Percentiles rank a stretch among this genome's conserved stretches.
phyloP scores from a whole-genome alignment of 2,329 filamentous ascomycete species.

The Aphanoascus verrucosus region DNA sequence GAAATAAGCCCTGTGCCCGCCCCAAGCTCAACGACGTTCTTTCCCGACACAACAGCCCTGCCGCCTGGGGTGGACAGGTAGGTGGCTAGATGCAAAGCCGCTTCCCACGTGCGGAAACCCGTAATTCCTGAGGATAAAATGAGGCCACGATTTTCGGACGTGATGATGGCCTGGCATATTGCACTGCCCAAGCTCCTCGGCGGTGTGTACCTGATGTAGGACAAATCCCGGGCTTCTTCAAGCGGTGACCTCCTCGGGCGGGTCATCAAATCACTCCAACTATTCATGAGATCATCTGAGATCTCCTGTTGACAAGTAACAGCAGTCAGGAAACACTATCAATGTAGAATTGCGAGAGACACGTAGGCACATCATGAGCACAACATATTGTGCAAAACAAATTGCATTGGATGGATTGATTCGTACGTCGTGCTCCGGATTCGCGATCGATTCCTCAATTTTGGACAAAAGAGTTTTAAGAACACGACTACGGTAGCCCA shows the following conservation, averaged over 20 bases:
- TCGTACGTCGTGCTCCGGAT: slow-evolving; percentile 78
- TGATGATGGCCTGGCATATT: slow-evolving; percentile 24
- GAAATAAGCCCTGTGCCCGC: slow-evolving; percentile 57
- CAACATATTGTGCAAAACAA: slow-evolving; percentile 9
- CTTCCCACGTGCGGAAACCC: slow-evolving; percentile 60
- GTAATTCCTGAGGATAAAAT: slow-evolving; percentile 51
- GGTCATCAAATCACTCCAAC: slow-evolving; percentile 55
- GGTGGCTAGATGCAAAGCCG: slow-evolving; percentile 52
- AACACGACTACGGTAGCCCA: slow-evolving; percentile 58
- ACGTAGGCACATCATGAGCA: slow-evolving; percentile 12
- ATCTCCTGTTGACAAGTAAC: slow-evolving; percentile 52
- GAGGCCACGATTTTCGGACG: slow-evolving; percentile 46
- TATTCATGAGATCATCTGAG: slow-evolving; percentile 65
- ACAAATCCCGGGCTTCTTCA: slow-evolving; percentile 57
- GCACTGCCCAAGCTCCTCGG: slow-evolving; percentile 18
- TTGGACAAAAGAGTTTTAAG: slow-evolving; percentile 61
- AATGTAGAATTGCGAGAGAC: slow-evolving; percentile 10
- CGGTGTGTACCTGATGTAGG: slow-evolving; percentile 60
- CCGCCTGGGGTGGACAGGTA: slow-evolving; percentile 44
- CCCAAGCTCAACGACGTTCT: slow-evolving; percentile 53
- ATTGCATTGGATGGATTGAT: slow-evolving; percentile 16
- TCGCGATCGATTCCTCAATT: slow-evolving; percentile 63
- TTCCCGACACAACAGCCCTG: slow-evolving; percentile 39
- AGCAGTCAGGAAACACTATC: slow-evolving; percentile 18
- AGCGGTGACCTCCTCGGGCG: slow-evolving; percentile 54